Percentiles rank a stretch among this genome's conserved stretches.
phyloP scores from a whole-genome alignment of 768 basidiomycete species.

The Phylloporus arenicola region DNA sequence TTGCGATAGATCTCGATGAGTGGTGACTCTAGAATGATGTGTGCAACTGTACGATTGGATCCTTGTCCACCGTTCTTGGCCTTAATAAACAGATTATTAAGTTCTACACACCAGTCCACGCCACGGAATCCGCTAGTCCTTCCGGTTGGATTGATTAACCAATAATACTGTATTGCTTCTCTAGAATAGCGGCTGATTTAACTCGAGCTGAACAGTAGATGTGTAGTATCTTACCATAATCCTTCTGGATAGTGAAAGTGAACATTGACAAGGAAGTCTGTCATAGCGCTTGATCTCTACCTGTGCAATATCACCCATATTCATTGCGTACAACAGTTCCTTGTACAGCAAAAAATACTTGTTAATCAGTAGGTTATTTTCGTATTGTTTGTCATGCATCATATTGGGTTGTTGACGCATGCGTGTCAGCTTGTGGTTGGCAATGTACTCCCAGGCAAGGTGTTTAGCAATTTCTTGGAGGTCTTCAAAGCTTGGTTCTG shows the following conservation, averaged over 20 bases:
- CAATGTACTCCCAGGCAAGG: slow-evolving; percentile 1
- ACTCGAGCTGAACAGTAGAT: too few relatives aligned
- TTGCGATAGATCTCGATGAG: neutral
- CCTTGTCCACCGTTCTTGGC: slow-evolving; percentile 16
- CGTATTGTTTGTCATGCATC: slow-evolving; percentile 27
- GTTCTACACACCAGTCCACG: slow-evolving; percentile 39
- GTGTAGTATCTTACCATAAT: neutral
- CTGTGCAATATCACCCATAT: slow-evolving; percentile 29
- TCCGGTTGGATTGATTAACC: slow-evolving; percentile 36
- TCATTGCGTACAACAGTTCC: slow-evolving; percentile 33
- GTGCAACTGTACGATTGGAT: too few relatives aligned
- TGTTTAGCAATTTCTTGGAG: slow-evolving; percentile 25
- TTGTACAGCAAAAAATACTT: slow-evolving; percentile 38
- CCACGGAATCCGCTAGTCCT: slow-evolving; percentile 24
- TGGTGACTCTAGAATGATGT: too few relatives aligned
- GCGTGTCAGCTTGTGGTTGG: slow-evolving; percentile 18
- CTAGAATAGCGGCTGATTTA: neutral
- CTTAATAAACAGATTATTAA: slow-evolving; percentile 37
- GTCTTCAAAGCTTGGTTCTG: slow-evolving; percentile 17
- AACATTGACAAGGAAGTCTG: slow-evolving; percentile 12
- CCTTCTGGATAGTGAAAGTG: neutral
- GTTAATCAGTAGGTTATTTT: slow-evolving; percentile 31
- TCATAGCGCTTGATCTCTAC: slow-evolving; percentile 26
- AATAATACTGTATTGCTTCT: neutral
- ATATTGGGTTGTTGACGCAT: slow-evolving; percentile 22